These are phyloP conservation scores for Dictyostelium gargantuum DNA, from an alignment of 208 protist genomes.

Conservation along the genomic window DNA sequence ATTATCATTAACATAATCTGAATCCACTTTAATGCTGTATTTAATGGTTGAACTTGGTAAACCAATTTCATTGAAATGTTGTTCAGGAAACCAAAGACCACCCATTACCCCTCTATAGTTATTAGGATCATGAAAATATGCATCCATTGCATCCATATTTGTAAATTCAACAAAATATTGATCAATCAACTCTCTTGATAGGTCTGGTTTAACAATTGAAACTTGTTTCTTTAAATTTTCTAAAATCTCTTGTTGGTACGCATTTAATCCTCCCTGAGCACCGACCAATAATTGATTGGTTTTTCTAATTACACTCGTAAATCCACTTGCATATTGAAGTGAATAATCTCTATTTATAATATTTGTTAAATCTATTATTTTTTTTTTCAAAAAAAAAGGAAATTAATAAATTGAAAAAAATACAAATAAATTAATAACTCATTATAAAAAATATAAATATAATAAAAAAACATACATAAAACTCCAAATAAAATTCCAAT, in stretches of 20 bases:
- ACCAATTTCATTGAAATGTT: too few relatives aligned
- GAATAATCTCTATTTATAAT: not conserved
- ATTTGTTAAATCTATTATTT: not conserved
- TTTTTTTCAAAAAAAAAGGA: not conserved
- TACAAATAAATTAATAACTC: not conserved
- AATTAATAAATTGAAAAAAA: not conserved
- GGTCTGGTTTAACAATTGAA: not conserved
- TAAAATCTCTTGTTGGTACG: not conserved
- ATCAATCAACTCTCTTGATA: not conserved
- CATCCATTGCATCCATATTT: not conserved
- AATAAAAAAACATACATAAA: not conserved
- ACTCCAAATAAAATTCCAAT: not conserved
- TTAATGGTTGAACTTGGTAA: too few relatives aligned
- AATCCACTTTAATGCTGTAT: conserved; percentile 3
- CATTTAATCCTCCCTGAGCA: not conserved
- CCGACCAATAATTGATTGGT: not conserved
- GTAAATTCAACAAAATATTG: not conserved
- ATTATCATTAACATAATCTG: not conserved
- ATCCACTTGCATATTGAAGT: not conserved
- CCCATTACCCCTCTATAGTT: not conserved
- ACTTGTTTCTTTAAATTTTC: not conserved
- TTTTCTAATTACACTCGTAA: not conserved
- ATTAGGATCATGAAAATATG: not conserved
- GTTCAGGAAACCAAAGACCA: not conserved
- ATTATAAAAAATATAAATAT: not conserved